Conservation (phyloP, 2,329 filamentous ascomycete genomes). For the Phoma sp. region DNA sequence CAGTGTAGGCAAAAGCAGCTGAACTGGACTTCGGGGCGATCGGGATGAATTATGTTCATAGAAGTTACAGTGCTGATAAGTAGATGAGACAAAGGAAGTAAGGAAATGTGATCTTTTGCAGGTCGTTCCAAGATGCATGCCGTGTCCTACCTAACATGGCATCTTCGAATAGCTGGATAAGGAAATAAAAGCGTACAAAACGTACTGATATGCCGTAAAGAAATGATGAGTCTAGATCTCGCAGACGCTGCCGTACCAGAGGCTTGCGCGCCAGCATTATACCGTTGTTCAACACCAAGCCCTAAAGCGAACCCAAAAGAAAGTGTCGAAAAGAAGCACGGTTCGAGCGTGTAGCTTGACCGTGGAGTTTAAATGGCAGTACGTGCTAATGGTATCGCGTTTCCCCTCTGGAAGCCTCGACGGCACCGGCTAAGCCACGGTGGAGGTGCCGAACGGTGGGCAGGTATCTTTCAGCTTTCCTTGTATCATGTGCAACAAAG, state of each 20-base stretch:
- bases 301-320: slow-evolving; percentile 33
- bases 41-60: slow-evolving; percentile 44
- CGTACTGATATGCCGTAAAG: slow-evolving; percentile 38
- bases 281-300: slow-evolving; percentile 42
- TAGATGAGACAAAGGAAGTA: slow-evolving; percentile 11
- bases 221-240: slow-evolving; percentile 38
- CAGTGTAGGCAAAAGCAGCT: too few relatives aligned
- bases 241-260: slow-evolving; percentile 25
- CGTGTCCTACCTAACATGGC: slow-evolving; percentile 28
- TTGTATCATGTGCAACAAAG: slow-evolving; percentile 19
- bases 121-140: slow-evolving; percentile 27
- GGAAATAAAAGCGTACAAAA: slow-evolving; percentile 40
- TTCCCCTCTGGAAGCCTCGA: slow-evolving; percentile 30
- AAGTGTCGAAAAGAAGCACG: slow-evolving; percentile 33
- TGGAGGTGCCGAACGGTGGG: slow-evolving; percentile 33
- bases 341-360: slow-evolving; percentile 21
- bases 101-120: slow-evolving; percentile 31
- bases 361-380: slow-evolving; percentile 41
- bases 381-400: slow-evolving; percentile 47
- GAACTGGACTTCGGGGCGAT: neutral
- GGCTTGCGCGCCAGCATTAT: slow-evolving; percentile 31
- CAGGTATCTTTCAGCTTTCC: slow-evolving; percentile 36
- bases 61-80: slow-evolving; percentile 31
- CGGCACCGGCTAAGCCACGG: slow-evolving; percentile 33
- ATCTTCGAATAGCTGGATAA: slow-evolving; percentile 23